These are phyloP conservation scores for Fraxinus ornus DNA, from an alignment of 305 asterid species.

Conservation along the genomic window DNA sequence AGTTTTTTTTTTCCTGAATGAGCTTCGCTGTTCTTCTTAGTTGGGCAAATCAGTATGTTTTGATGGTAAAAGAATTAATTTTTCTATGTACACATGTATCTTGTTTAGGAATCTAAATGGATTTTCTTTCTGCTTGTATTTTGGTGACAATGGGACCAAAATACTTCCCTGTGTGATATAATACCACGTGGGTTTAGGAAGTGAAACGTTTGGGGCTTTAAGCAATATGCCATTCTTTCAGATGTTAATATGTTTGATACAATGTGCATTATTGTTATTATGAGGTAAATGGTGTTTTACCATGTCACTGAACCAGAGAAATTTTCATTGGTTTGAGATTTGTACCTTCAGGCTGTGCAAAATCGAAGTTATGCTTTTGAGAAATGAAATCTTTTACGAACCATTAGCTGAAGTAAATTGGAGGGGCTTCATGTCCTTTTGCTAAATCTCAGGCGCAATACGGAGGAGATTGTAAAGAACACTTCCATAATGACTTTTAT, in stretches of 20 bases:
- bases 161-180: neutral
- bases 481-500: neutral
- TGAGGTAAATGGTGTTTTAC: neutral
- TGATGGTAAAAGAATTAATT: neutral
- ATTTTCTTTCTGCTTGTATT: neutral
- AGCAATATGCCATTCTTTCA: neutral
- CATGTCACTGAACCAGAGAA: constrained; percentile 6
- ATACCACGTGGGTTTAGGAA: neutral
- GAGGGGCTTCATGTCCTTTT: neutral
- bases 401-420: neutral
- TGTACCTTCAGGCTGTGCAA: neutral
- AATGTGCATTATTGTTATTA: constrained; percentile 18
- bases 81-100: neutral
- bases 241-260: constrained; percentile 12
- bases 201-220: neutral
- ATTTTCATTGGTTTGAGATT: neutral
- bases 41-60: neutral
- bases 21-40: neutral
- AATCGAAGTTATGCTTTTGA: neutral
- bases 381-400: constrained; percentile 13
- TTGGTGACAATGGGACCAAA: neutral
- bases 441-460: neutral
- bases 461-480: neutral
- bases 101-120: neutral
- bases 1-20: neutral